Percentiles rank a stretch among this genome's conserved stretches.
Evolutionary conservation across 2,329 filamentous ascomycete genomes (phyloP).

Genomic region (Simplicillium aogashimaense): DNA sequence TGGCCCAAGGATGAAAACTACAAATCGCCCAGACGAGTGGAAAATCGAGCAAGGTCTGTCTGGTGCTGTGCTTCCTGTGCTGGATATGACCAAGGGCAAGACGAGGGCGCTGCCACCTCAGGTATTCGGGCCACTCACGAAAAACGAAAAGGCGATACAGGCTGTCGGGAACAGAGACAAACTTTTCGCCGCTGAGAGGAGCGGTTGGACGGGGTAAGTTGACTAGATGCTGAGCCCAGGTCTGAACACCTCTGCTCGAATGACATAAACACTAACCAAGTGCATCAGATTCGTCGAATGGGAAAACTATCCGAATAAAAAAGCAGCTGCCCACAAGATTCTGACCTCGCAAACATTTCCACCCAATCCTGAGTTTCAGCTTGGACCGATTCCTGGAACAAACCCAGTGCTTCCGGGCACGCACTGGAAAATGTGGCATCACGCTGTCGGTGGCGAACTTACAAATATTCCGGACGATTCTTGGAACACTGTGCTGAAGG

Average conservation of each 20-base stretch:
- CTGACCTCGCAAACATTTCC: constrained; percentile 15
- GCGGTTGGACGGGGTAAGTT: constrained; percentile 24
- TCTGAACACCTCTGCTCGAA: no score
- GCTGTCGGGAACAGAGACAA: constrained; percentile 23
- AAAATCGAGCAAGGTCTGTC: constrained; percentile 41
- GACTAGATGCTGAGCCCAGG: no score
- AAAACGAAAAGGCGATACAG: constrained; percentile 29
- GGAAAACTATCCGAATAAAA: constrained; percentile 62
- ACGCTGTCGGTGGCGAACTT: constrained; percentile 31
- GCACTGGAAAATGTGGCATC: constrained; percentile 49
- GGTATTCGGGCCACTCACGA: constrained; percentile 19
- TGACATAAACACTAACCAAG: no score
- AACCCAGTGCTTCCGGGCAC: constrained; percentile 48
- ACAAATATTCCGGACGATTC: constrained; percentile 43
- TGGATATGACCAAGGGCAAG: constrained; percentile 31
- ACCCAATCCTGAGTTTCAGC: constrained; percentile 42
- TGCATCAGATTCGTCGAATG: constrained; percentile 53
- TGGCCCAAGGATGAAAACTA: constrained; percentile 4
- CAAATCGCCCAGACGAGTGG: constrained; percentile 35
- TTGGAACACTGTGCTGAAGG: constrained; percentile 43
- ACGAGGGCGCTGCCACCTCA: constrained; percentile 18
- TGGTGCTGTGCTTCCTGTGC: constrained; percentile 32
- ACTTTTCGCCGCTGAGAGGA: constrained; percentile 16
- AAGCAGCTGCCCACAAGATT: constrained; percentile 46
- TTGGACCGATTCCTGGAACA: constrained; percentile 41